Base-by-base conservation (phyloP, 345 rosid species). In the Xanthoceras sorbifolium region DNA sequence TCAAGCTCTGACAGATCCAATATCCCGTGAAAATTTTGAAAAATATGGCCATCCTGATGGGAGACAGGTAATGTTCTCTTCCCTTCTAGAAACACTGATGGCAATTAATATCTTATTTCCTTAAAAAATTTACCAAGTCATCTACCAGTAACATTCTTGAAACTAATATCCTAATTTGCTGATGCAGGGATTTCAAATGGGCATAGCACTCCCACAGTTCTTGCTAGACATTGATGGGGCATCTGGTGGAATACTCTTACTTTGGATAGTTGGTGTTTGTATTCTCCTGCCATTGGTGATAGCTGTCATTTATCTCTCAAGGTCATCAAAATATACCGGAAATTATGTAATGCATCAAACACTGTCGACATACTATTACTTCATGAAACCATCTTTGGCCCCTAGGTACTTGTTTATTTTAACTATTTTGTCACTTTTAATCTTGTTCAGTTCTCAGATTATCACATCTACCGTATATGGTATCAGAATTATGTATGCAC, bases 21-120 rank as follows among this genome's bases (percentile, higher is more conserved):
- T 90, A 59, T 93, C 98, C 52, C 98, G 94, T 48, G 98, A 94
- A 87, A 97, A 94, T 87, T 96, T 83, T 84, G 99, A 96, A 87
- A 96, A 92, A 80, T 96, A 96, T 70, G 99, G 99, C 40, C 99
- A 97, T 85, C 99, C 98, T 1, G 98, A 97, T 85, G 99, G 99
- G 38, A 94, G 92, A 85, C 97, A 94, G 93, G 99, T 90, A 74
- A 82, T 36, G 64, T 6, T 46, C 73, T 28, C 36, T 80, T 73
- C 61, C 28, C 52, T 68, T 81, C 61, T 57, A 62, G 52, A 69
- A 60, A 61, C 54, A 61, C 11, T 17, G 65, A 25, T 23, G 3
- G 38, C 15, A 44, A 42, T 76, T 54, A 59, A 64, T 69, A 62
- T 69, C 69, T 68, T 18, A 64, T 15, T 22, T 55, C 57, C 31